phyloP scores from a whole-genome alignment of 208 protist species.

The Balamuthia mandrillaris region DNA sequence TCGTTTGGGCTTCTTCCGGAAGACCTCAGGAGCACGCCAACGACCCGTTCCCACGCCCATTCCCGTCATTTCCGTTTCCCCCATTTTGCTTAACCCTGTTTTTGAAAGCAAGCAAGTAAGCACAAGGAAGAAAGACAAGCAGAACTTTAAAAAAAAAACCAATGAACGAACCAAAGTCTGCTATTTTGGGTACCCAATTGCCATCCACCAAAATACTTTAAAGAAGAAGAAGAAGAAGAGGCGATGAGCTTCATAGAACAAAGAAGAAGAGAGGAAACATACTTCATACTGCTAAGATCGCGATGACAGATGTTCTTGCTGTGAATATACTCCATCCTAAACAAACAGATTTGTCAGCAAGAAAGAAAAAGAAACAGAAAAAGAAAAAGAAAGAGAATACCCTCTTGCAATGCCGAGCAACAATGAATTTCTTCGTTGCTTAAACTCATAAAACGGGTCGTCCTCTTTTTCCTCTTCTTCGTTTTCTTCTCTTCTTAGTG shows the following conservation, averaged over 20 bases:
- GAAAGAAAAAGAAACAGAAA: neutral
- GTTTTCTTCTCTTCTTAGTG: too few species aligned
- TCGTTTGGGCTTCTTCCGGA: neutral
- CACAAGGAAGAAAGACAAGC: too few species aligned
- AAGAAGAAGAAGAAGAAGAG: neutral
- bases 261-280: neutral
- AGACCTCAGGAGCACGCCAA: neutral
- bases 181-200: conserved; percentile 8
- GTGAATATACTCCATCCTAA: neutral
- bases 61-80: neutral
- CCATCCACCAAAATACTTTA: neutral
- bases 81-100: neutral
- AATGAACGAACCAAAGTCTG: neutral
- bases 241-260: neutral
- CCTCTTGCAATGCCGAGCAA: neutral
- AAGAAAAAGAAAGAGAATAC: neutral
- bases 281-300: conserved; percentile 2
- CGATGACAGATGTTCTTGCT: neutral
- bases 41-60: conserved; percentile 1
- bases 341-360: neutral
- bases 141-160: too few species aligned
- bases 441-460: neutral
- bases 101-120: too few species aligned
- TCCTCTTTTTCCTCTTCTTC: too few species aligned
- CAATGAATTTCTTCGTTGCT: neutral